phyloP scores from a whole-genome alignment of 1,284 basidiomycete species.

The Boletus semigastroideus region DNA sequence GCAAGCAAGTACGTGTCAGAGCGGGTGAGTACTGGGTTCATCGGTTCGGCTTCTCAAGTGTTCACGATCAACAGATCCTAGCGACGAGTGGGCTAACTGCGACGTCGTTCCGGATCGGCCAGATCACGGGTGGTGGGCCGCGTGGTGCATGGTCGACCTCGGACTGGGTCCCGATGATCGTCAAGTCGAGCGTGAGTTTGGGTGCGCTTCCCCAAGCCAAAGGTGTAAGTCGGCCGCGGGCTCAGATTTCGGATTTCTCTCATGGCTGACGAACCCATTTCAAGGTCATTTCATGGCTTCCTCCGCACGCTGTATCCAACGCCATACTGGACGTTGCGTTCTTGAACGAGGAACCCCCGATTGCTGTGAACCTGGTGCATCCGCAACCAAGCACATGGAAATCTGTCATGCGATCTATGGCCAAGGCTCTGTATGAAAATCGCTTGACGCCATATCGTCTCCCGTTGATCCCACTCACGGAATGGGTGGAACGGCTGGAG shows the following conservation, averaged over 20 bases:
- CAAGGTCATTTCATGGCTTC: neutral
- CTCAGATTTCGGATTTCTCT: neutral
- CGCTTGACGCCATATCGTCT: neutral
- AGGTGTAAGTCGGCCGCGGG: constrained; percentile 14
- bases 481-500: neutral
- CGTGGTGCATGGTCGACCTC: constrained; percentile 25
- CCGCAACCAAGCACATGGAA: neutral
- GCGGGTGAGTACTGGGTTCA: constrained; percentile 19
- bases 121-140: constrained; percentile 18
- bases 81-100: constrained; percentile 17
- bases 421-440: neutral
- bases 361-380: neutral
- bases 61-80: constrained; percentile 12
- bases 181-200: constrained; percentile 26
- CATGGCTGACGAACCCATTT: neutral
- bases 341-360: neutral
- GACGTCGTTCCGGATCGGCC: constrained; percentile 24
- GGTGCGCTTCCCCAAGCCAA: constrained; percentile 21
- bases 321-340: neutral
- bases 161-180: constrained; percentile 25
- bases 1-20: constrained; percentile 27
- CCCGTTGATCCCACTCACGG: neutral
- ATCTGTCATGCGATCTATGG: neutral
- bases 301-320: neutral
- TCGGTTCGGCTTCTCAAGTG: neutral